These are phyloP conservation scores for Chalaropsis thielavioides DNA, from an alignment of 2,329 filamentous ascomycete genomes.

Conservation along the genomic window DNA sequence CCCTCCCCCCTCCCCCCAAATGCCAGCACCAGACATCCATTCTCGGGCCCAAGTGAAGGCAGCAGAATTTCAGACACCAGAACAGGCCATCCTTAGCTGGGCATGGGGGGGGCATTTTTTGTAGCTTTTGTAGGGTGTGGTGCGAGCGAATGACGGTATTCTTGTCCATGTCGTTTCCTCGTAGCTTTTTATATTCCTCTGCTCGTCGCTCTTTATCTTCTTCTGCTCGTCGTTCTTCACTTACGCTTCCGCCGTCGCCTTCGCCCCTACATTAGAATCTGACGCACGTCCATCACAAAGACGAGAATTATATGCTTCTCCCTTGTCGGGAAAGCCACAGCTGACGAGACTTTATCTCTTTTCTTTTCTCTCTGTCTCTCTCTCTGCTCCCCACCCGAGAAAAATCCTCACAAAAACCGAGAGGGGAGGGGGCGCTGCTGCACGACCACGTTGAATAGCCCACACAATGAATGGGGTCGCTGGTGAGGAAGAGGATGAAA, in stretches of 20 bases:
- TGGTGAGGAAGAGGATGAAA: neutral
- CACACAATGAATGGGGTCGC: neutral
- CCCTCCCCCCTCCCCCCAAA: too few relatives aligned
- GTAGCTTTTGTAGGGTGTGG: neutral
- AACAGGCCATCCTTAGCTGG: neutral
- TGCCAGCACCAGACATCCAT: neutral
- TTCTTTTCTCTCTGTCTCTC: neutral
- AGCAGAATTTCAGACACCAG: neutral
- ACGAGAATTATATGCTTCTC: neutral
- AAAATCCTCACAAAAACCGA: neutral
- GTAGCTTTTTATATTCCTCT: neutral
- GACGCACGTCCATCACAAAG: constrained; percentile 1
- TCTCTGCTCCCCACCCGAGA: neutral
- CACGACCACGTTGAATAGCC: neutral
- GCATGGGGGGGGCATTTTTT: neutral
- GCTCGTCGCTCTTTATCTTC: neutral
- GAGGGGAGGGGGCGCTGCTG: neutral
- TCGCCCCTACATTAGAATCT: neutral
- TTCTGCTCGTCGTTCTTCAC: neutral
- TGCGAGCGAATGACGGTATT: neutral
- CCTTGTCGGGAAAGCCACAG: neutral
- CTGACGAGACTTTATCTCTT: neutral
- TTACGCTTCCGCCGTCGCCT: neutral
- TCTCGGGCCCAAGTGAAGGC: neutral
- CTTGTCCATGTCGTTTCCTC: neutral